Evolutionary conservation across 495 filamentous ascomycete genomes (phyloP).

Genomic region (Glutinoglossum americanum): DNA sequence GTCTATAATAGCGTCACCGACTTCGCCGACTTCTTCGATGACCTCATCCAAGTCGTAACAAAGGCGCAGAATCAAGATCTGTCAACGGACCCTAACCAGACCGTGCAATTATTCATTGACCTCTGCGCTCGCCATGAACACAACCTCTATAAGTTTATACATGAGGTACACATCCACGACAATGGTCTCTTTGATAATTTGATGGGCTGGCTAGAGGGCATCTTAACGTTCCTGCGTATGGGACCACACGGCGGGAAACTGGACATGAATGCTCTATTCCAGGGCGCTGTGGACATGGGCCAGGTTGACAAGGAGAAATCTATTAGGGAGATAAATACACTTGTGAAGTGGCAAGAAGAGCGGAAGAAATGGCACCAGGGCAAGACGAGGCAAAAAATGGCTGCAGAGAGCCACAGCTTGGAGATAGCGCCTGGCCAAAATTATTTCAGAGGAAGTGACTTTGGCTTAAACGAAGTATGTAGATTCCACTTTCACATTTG

Average conservation of each 20-base stretch:
- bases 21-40: conserved; percentile 80
- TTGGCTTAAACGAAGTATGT: conserved; percentile 60
- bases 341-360: conserved; percentile 86
- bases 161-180: conserved; percentile 96
- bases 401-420: conserved; percentile 36
- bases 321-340: conserved; percentile 56
- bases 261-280: conserved; percentile 85
- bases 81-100: conserved; percentile 89
- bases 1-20: conserved; percentile 94
- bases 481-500: conserved; percentile 6
- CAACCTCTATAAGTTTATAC: conserved; percentile 96
- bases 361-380: conserved; percentile 93
- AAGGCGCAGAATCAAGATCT: conserved; percentile 79
- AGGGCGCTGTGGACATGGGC: conserved; percentile 45
- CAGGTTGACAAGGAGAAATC: conserved; percentile 47
- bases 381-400: conserved; percentile 98
- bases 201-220: conserved; percentile 96
- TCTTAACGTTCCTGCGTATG: conserved; percentile 75
- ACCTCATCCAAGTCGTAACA: conserved; percentile 75
- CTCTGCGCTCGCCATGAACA: conserved; percentile 85
- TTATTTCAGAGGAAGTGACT: conserved; percentile 54
- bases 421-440: conserved; percentile 24
- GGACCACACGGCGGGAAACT: conserved; percentile 60
- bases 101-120: conserved; percentile 96
- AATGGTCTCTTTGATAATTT: conserved; percentile 87